phyloP scores from a whole-genome alignment of 345 rosid species.

The Eucalyptus dawsonii region DNA sequence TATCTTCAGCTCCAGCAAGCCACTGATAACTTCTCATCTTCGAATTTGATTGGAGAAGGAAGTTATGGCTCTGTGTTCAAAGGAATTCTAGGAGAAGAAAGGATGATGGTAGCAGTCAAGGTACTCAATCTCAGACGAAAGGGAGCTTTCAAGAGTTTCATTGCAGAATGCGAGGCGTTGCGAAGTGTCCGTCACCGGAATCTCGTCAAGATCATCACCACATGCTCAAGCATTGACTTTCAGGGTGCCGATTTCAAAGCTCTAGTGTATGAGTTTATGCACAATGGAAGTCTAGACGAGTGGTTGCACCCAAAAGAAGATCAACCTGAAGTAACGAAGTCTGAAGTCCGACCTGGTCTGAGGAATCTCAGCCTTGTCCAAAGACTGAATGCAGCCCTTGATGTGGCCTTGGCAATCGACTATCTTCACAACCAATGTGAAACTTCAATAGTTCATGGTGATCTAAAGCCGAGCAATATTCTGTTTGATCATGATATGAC shows the following conservation, averaged over 20 bases:
- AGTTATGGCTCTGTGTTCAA: constrained; percentile 6
- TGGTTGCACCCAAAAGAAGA: neutral
- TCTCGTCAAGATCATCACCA: constrained; percentile 22
- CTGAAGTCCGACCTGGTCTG: neutral
- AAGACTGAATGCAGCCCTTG: neutral
- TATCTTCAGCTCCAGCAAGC: neutral
- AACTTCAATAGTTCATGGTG: neutral
- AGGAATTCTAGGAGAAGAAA: constrained; percentile 1
- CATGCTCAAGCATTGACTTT: constrained; percentile 13
- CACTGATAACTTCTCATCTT: constrained; percentile 8
- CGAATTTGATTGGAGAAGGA: constrained; percentile 8
- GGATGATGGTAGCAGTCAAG: constrained; percentile 7
- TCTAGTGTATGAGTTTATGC: constrained; percentile 4
- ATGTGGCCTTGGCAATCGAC: neutral
- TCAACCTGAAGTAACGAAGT: neutral
- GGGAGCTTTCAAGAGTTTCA: constrained; percentile 32
- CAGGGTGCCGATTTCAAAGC: constrained; percentile 13
- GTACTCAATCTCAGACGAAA: constrained; percentile 18
- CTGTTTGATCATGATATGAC: constrained; percentile 1
- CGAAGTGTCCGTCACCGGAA: constrained; percentile 21
- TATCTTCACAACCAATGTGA: constrained; percentile 4
- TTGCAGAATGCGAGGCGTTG: constrained; percentile 35
- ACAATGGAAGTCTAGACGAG: neutral
- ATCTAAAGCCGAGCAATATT: constrained; percentile 4
- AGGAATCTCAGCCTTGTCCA: neutral